Conservation (phyloP, 176 grass and related monocot species). For the Rhynchospora tenuis region DNA sequence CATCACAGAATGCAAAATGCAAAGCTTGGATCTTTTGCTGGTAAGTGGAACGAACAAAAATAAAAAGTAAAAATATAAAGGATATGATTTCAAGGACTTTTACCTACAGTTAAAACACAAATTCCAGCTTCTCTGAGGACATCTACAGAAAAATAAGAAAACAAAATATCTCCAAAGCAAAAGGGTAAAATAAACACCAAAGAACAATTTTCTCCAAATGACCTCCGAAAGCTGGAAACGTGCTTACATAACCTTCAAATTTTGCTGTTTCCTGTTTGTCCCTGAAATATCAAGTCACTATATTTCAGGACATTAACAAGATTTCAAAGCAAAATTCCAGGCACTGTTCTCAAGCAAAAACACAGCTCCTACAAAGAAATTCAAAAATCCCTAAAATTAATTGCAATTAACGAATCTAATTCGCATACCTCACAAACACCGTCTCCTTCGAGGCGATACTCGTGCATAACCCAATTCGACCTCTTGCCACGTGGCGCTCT, state of each 20-base stretch:
- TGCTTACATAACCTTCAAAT: constrained; percentile 6
- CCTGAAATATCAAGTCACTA: constrained; percentile 19
- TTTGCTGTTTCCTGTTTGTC: constrained; percentile 17
- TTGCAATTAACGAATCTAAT: not conserved
- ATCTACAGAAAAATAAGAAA: constrained; percentile 18
- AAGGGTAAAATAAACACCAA: constrained; percentile 3
- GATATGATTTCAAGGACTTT: not conserved
- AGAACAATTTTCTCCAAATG: not conserved
- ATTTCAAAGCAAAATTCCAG: constrained; percentile 3
- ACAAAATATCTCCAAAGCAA: not conserved
- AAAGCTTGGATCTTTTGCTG: not conserved
- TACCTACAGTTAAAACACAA: constrained; percentile 11
- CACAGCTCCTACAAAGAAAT: not conserved
- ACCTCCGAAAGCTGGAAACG: constrained; percentile 13
- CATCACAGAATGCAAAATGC: not conserved
- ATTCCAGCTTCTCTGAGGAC: constrained; percentile 17
- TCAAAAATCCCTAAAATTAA: not conserved
- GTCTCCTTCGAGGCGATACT: constrained; percentile 81
- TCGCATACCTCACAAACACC: constrained; percentile 19
- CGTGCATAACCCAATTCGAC: constrained; percentile 99
- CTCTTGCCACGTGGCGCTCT: constrained; percentile 74
- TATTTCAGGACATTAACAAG: constrained; percentile 20
- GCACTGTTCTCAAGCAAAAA: too few species aligned
- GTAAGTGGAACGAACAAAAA: not conserved
- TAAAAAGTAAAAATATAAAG: not conserved